These are phyloP conservation scores for Fusarium liriodendri DNA, from an alignment of 2,329 filamentous ascomycete genomes.

Conservation along the genomic window DNA sequence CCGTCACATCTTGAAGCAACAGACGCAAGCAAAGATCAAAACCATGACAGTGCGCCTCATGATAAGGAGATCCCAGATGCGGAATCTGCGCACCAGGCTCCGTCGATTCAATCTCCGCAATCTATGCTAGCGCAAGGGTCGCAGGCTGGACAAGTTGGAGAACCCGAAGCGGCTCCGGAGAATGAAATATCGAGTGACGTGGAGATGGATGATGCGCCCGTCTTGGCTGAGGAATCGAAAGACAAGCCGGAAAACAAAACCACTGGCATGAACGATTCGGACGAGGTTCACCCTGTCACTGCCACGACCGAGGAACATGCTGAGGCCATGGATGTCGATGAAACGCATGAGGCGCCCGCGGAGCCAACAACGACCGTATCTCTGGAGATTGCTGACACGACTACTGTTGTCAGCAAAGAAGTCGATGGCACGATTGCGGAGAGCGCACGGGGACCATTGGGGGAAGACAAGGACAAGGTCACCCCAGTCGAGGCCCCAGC, in stretches of 20 bases:
- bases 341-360: background rate
- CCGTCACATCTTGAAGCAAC: background rate
- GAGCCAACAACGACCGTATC: conserved; percentile 5
- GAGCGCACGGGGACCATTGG: background rate
- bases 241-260: background rate
- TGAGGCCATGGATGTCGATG: conserved; percentile 41
- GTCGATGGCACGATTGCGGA: conserved; percentile 13
- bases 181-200: conserved; percentile 16
- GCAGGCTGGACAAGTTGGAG: background rate
- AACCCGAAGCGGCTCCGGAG: background rate
- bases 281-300: background rate
- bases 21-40: background rate
- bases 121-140: background rate
- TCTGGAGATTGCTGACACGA: conserved; percentile 21
- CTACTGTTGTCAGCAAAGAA: conserved; percentile 14
- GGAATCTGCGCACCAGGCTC: background rate
- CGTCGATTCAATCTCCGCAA: background rate
- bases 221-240: conserved; percentile 2
- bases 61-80: background rate
- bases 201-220: conserved; percentile 6
- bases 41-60: background rate
- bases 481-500: conserved; percentile 1
- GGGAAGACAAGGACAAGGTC: conserved; percentile 1
- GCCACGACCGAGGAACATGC: background rate
- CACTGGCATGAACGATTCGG: background rate